Conservation (phyloP, 495 filamentous ascomycete species). For the Neurospora tetrasperma region DNA sequence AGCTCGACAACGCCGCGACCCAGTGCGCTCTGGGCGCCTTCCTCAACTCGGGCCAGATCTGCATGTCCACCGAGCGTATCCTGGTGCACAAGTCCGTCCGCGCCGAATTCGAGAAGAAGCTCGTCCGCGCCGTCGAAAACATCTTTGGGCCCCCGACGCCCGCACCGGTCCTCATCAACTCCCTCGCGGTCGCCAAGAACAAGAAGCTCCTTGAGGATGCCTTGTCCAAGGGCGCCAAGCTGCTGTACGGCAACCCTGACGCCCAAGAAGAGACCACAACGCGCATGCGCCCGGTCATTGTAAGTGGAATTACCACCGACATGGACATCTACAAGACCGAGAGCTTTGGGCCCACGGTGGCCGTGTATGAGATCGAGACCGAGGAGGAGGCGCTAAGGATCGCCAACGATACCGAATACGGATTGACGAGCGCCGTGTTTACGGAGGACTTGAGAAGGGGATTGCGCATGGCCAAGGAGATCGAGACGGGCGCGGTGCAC, state of each 20-base stretch:
- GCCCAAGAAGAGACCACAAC: constrained; percentile 37
- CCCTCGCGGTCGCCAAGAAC: constrained; percentile 53
- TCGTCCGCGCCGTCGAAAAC: constrained; percentile 42
- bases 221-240: constrained; percentile 53
- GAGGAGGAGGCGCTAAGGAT: constrained; percentile 64
- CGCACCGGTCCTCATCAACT: constrained; percentile 51
- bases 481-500: constrained; percentile 79
- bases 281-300: constrained; percentile 60
- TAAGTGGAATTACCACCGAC: constrained; percentile 57
- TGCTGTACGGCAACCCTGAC: constrained; percentile 48
- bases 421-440: constrained; percentile 79
- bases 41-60: constrained; percentile 66
- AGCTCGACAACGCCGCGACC: constrained; percentile 46
- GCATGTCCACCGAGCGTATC: constrained; percentile 87
- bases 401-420: constrained; percentile 76
- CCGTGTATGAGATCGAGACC: constrained; percentile 42
- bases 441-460: constrained; percentile 67
- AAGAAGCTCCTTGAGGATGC: constrained; percentile 57
- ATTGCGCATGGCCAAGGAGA: constrained; percentile 60
- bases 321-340: constrained; percentile 81
- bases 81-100: constrained; percentile 64
- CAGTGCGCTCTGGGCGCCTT: constrained; percentile 44
- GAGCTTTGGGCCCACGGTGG: constrained; percentile 72
- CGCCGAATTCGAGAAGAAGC: constrained; percentile 51
- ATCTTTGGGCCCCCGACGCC: constrained; percentile 40